Base-by-base conservation (phyloP, 139 green algal species). In the Picochlorum sp. region DNA sequence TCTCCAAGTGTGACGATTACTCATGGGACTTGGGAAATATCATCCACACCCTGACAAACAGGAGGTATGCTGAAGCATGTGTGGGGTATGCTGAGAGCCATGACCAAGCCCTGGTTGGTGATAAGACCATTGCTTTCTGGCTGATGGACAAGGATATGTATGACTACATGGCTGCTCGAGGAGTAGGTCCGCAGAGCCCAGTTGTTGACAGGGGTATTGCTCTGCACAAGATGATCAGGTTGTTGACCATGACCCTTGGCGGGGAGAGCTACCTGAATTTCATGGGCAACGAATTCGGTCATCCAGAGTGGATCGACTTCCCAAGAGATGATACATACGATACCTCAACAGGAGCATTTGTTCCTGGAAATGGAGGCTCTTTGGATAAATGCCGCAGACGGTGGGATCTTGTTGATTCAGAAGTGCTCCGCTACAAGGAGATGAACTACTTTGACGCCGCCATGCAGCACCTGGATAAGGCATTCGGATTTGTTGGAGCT, bases 271-370 rank as follows among this genome's bases (percentile, higher is more conserved):
- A 96, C 76, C 83, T 98, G 49, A 96, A 91, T 78, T 97, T 97
- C 84, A 96, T 97, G 90, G 89, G 88, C 77, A 96, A 96, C 67
- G 90, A 96, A 79, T 96, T 96, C 70, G 88, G 88, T 16, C 87
- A 94, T 79, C 87, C 89, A 54, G 94, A 99, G 77, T 99, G 94
- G 94, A 98, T 99, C 64, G 94, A 99, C 81, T 99, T 99, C 79
- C 94, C 94, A 0, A 79, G 94, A 3, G 89, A 92, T 56, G 89
- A 95, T 80, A 85, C 81, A 31, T 85, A 87, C 34, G 88, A 95
- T 77, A 81, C 87, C 30, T 92, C 84, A 50, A 96, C 89, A 6
- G 87, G 87, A 21, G 69, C 72, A 4, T 85, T 95, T 59, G 83
- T 95, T 31, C 84, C 84, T 67, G 93, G 93, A 67, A 99, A 99